Evolutionary conservation across 2,329 filamentous ascomycete genomes (phyloP).

Genomic region (Claviceps digitariae): DNA sequence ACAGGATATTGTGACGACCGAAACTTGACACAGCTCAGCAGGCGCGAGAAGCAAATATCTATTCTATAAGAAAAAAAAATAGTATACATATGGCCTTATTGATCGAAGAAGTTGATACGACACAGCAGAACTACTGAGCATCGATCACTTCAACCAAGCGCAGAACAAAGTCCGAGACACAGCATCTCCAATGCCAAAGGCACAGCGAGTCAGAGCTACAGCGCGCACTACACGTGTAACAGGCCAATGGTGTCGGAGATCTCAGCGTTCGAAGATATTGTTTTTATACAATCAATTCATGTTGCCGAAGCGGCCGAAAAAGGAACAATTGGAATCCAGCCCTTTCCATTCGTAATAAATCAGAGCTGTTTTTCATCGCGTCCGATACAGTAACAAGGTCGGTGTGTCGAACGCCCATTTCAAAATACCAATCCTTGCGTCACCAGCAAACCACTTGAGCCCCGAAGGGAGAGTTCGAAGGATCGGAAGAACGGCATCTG

Average conservation of each 20-base stretch:
- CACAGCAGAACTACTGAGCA: not conserved
- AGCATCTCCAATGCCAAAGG: not conserved
- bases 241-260: no score
- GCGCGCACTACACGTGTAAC: not conserved
- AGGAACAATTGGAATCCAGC: slow-evolving; percentile 1
- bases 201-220: not conserved
- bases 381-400: slow-evolving; percentile 95
- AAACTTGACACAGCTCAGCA: no score
- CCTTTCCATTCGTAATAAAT: slow-evolving; percentile 37
- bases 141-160: not conserved
- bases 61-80: not conserved
- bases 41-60: no score
- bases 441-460: slow-evolving; percentile 76
- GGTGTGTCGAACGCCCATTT: slow-evolving; percentile 99
- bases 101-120: not conserved
- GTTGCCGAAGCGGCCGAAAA: not conserved
- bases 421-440: slow-evolving; percentile 57
- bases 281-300: not conserved
- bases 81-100: not conserved
- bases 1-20: no score
- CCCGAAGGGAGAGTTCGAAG: slow-evolving; percentile 72
- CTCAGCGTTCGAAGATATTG: no score
- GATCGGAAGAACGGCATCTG: slow-evolving; percentile 49
- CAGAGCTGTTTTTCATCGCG: slow-evolving; percentile 97
- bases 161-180: no score